Evolutionary conservation across 2,329 filamentous ascomycete species (phyloP).

Genomic region (Albophoma yamanashiensis): DNA sequence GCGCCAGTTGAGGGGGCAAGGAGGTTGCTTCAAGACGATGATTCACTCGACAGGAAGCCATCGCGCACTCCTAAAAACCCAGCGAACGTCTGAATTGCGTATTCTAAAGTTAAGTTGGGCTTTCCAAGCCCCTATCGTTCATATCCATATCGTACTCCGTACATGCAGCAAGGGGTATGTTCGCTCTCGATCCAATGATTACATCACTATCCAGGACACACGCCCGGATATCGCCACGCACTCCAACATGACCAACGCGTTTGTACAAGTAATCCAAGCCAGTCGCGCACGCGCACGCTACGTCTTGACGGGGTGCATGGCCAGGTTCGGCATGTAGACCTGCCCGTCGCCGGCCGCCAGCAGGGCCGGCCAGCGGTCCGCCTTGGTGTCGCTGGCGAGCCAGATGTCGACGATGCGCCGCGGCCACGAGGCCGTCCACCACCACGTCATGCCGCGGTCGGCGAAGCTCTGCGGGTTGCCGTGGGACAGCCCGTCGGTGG

Average conservation of each 20-base stretch:
- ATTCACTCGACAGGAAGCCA: background rate
- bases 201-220: background rate
- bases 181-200: background rate
- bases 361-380: constrained; percentile 13
- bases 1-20: background rate
- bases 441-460: constrained; percentile 14
- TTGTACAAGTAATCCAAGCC: background rate
- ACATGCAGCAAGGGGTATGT: background rate
- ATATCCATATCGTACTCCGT: background rate
- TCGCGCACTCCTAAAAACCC: background rate
- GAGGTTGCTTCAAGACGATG: background rate
- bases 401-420: constrained; percentile 20
- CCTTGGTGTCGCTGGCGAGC: constrained; percentile 13
- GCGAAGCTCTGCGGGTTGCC: constrained; percentile 11
- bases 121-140: background rate
- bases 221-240: background rate
- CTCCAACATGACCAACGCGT: background rate
- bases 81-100: background rate
- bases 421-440: constrained; percentile 23
- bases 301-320: constrained; percentile 26
- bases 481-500: constrained; percentile 14
- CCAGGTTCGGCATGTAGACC: constrained; percentile 22
- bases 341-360: constrained; percentile 17
- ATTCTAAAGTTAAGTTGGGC: background rate
- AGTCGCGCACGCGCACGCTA: background rate